Conservation (phyloP, 805 yeast genomes). For the Blastobotrys americana region DNA sequence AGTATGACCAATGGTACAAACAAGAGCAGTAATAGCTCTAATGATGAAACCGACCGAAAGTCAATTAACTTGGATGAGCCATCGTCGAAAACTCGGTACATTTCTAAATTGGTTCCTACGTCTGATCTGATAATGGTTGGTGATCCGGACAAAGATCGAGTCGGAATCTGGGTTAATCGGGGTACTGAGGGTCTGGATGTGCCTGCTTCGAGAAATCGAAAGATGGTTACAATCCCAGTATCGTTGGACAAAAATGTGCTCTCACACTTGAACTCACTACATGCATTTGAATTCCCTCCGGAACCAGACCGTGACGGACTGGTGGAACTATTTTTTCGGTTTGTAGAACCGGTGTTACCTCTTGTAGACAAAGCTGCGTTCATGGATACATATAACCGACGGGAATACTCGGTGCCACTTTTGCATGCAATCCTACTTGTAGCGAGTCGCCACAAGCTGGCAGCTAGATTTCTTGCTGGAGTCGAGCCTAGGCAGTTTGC, state of each 20-base stretch:
- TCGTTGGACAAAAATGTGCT: slow-evolving; percentile 9
- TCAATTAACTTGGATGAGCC: not conserved
- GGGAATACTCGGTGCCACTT: slow-evolving; percentile 32
- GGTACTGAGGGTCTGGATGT: not conserved
- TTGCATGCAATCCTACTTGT: slow-evolving; percentile 35
- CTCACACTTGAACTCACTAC: slow-evolving; percentile 20
- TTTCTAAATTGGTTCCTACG: slow-evolving; percentile 20
- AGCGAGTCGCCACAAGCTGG: slow-evolving; percentile 34
- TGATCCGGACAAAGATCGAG: slow-evolving; percentile 15
- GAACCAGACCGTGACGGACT: slow-evolving; percentile 24
- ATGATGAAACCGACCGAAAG: not conserved
- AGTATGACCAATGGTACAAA: not conserved
- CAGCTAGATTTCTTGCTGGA: slow-evolving; percentile 19
- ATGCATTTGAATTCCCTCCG: slow-evolving; percentile 32
- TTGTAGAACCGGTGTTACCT: slow-evolving; percentile 36
- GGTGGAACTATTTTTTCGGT: slow-evolving; percentile 33
- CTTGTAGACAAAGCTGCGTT: slow-evolving; percentile 35
- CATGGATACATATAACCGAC: slow-evolving; percentile 27
- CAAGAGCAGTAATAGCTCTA: not conserved
- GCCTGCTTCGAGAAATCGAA: slow-evolving; percentile 2
- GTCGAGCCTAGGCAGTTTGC: slow-evolving; percentile 24
- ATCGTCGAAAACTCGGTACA: slow-evolving; percentile 10
- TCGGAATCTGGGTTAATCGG: slow-evolving; percentile 20
- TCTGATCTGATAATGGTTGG: slow-evolving; percentile 20
- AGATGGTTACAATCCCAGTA: slow-evolving; percentile 5